These are phyloP conservation scores for Noccaea caerulescens DNA, from an alignment of 345 rosid species.

Conservation along the genomic window DNA sequence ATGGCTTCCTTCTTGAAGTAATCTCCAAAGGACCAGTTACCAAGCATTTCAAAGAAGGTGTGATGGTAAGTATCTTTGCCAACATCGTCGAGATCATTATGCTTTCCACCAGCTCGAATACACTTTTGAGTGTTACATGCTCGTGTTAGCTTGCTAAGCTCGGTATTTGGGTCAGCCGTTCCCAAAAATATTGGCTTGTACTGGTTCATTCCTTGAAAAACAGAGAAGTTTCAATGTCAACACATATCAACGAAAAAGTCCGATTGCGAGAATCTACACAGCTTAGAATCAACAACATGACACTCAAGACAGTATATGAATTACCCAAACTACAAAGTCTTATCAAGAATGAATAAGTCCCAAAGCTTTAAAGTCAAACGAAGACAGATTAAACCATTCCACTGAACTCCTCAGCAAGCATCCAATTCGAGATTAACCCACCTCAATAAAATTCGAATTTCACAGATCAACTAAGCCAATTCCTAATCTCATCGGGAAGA, in stretches of 20 bases:
- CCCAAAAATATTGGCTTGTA: slow-evolving; percentile 92
- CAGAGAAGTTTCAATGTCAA: slow-evolving; percentile 21
- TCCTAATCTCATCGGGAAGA: slow-evolving; percentile 2
- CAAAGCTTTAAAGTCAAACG: neutral
- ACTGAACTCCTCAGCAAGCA: neutral
- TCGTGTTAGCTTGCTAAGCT: slow-evolving; percentile 71
- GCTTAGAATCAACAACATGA: neutral
- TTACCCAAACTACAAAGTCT: slow-evolving; percentile 3
- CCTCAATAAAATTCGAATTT: slow-evolving; percentile 6
- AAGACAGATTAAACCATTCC: neutral
- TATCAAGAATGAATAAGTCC: slow-evolving; percentile 1
- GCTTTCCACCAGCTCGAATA: slow-evolving; percentile 97
- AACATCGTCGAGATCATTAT: slow-evolving; percentile 96
- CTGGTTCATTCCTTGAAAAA: slow-evolving; percentile 87
- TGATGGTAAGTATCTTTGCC: slow-evolving; percentile 99
- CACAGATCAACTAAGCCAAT: neutral
- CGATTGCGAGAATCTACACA: neutral
- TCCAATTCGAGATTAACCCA: neutral
- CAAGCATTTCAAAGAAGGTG: slow-evolving; percentile 99
- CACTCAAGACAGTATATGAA: neutral
- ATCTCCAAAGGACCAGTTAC: slow-evolving; percentile 98
- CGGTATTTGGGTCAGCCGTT: slow-evolving; percentile 81
- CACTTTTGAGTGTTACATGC: slow-evolving; percentile 97
- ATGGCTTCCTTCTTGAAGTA: slow-evolving; percentile 95
- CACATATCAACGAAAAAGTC: neutral